Percentiles rank a stretch among this genome's conserved stretches.
These are phyloP conservation scores for Citropsis articulata DNA, from an alignment of 345 rosid species.

Conservation along the genomic window DNA sequence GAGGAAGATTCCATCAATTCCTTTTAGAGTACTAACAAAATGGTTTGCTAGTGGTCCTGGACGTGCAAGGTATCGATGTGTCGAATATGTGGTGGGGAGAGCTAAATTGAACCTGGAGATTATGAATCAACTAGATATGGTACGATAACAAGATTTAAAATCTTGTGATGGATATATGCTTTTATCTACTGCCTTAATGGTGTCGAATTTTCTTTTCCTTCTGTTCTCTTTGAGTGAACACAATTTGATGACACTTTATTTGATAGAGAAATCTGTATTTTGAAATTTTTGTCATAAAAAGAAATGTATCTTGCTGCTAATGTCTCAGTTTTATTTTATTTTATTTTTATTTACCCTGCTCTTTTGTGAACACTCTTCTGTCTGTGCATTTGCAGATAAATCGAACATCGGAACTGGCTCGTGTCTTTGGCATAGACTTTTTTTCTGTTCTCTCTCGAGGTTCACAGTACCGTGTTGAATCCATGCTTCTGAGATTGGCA, in stretches of 20 bases:
- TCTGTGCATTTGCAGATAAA: slow-evolving; percentile 64
- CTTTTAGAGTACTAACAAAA: slow-evolving; percentile 51
- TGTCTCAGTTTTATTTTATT: not conserved
- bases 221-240: not conserved
- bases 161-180: not conserved
- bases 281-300: not conserved
- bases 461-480: slow-evolving; percentile 96
- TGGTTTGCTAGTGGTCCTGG: slow-evolving; percentile 86
- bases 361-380: not conserved
- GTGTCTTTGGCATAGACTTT: slow-evolving; percentile 93
- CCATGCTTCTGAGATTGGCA: slow-evolving; percentile 93
- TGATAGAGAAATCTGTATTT: not conserved
- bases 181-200: not conserved
- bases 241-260: not conserved
- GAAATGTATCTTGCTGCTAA: not conserved
- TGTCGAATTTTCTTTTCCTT: not conserved
- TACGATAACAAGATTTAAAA: slow-evolving; percentile 23
- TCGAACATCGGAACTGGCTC: slow-evolving; percentile 98
- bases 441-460: slow-evolving; percentile 99
- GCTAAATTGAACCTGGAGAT: slow-evolving; percentile 79
- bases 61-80: slow-evolving; percentile 75
- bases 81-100: slow-evolving; percentile 67
- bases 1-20: slow-evolving; percentile 73
- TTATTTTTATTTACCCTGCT: not conserved
- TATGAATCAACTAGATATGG: slow-evolving; percentile 88